Evolutionary conservation across 495 filamentous ascomycete species (phyloP), one percentile per base, ranked within the genome.

Genomic region (Articulospora tetracladia): DNA sequence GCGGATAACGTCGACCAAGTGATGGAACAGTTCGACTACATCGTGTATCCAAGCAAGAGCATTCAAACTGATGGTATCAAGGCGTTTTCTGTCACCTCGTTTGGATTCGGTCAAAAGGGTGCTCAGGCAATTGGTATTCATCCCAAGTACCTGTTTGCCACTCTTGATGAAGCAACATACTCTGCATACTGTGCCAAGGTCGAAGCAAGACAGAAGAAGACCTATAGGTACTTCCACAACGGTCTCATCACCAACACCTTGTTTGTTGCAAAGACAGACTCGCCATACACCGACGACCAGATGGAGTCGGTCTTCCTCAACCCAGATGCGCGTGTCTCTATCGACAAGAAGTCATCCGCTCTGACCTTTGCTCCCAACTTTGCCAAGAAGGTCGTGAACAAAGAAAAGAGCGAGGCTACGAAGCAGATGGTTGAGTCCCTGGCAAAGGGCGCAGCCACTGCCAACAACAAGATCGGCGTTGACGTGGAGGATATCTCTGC

Each of bases 21-120:
- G 57, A 92, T 99, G 85, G 93, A 98, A 79, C 82, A 97, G 70
- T 99, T 93, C 69, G 93, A 98, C 70, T 89, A 96, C 78, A 97
- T 99, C 64, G 89, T 97, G 59, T 99, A 97, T 74, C 94, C 94
- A 41, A 95, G 88, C 72, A 88, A 87, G 58, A 92, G 83, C 75
- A 93, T 99, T 68, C 95, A 99, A 77, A 99, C 94, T 26, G 94
- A 98, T 68, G 94, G 95, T 56, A 78, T 99, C 76, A 98, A 97
- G 75, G 94, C 94, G 6, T 98, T 99, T 83, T 96, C 91, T 0
- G 88, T 99, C 56, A 99, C 95, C 15, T 99, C 94, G 1, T 99
- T 99, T 75, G 94, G 94, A 74, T 99, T 99, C 78, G 94, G 94
- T 60, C 94, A 99, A 75, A 98, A 98, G 84, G 94, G 94, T 68